Conservation (phyloP, 2,329 filamentous ascomycete genomes). For the Microdochium paspali region DNA sequence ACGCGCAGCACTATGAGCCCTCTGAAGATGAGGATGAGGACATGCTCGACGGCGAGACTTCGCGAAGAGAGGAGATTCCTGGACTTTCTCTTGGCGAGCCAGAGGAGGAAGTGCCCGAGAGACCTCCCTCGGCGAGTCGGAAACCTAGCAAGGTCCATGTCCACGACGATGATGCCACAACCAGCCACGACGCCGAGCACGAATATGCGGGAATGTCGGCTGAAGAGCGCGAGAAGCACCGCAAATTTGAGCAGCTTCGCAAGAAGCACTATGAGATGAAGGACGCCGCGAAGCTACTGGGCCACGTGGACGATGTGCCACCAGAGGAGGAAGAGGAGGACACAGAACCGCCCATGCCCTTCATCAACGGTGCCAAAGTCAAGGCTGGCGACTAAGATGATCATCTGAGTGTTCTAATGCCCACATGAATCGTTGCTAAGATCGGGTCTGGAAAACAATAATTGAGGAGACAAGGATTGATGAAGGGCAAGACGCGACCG, state of each 20-base stretch:
- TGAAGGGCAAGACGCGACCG: no score
- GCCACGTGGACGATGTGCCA: conserved; percentile 32
- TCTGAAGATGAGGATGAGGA: conserved; percentile 74
- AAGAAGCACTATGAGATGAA: conserved; percentile 99
- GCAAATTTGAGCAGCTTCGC: conserved; percentile 78
- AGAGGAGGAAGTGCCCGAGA: conserved; percentile 58
- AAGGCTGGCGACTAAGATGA: conserved; percentile 15
- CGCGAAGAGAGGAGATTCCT: conserved; percentile 68
- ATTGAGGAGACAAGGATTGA: no score
- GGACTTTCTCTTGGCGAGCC: conserved; percentile 88
- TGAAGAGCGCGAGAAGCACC: conserved; percentile 85
- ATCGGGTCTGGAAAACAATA: no score
- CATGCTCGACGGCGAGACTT: conserved; percentile 41
- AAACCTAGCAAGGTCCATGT: conserved; percentile 67
- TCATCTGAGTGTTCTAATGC: no score
- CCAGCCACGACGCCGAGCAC: conserved; percentile 51
- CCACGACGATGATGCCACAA: conserved; percentile 44
- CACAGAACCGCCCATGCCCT: conserved; percentile 26
- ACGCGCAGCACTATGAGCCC: conserved; percentile 85
- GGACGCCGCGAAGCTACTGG: conserved; percentile 80
- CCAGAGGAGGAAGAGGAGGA: conserved; percentile 47
- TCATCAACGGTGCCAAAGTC: conserved; percentile 15
- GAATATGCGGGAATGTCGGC: conserved; percentile 43
- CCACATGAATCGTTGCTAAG: no score
- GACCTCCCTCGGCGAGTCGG: conserved; percentile 23